phyloP scores from a whole-genome alignment of 2,329 filamentous ascomycete genomes.

The Elsinoe perseae region DNA sequence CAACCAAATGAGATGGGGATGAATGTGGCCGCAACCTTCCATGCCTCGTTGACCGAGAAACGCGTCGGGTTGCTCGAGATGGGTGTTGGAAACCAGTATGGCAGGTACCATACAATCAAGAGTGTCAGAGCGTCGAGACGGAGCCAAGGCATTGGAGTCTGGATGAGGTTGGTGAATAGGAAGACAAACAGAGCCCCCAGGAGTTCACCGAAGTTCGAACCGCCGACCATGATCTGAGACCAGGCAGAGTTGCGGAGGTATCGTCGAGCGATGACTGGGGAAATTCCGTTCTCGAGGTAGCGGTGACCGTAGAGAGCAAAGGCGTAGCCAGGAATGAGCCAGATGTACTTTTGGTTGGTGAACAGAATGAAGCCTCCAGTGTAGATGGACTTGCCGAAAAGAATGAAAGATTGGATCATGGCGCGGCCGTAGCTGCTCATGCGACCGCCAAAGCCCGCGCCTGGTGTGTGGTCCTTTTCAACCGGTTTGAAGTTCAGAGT shows the following conservation, averaged over 20 bases:
- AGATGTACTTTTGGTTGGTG: constrained; percentile 42
- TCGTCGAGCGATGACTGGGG: constrained; percentile 39
- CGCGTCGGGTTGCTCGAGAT: constrained; percentile 26
- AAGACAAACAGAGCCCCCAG: constrained; percentile 44
- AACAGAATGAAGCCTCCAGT: constrained; percentile 42
- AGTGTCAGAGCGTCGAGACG: constrained; percentile 42
- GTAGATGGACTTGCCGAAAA: constrained; percentile 42
- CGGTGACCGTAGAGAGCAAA: constrained; percentile 45
- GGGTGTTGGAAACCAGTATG: constrained; percentile 34
- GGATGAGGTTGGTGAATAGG: constrained; percentile 42
- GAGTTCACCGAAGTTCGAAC: constrained; percentile 45
- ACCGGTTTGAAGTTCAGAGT: constrained; percentile 32
- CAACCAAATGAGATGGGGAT: constrained; percentile 44
- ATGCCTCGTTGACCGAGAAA: constrained; percentile 38
- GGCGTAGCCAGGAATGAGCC: constrained; percentile 44
- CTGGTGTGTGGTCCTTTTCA: constrained; percentile 19
- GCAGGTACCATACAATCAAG: constrained; percentile 43
- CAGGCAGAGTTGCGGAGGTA: constrained; percentile 44
- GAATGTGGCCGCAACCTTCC: constrained; percentile 41
- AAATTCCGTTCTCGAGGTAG: constrained; percentile 45
- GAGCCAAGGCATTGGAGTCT: constrained; percentile 46
- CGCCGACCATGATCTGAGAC: constrained; percentile 45
- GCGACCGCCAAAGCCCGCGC: constrained; percentile 14
- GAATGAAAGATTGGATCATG: constrained; percentile 34
- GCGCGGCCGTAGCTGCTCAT: constrained; percentile 33